Evolutionary conservation across 805 yeast genomes (phyloP).

Genomic region (Candida andamanensis): DNA sequence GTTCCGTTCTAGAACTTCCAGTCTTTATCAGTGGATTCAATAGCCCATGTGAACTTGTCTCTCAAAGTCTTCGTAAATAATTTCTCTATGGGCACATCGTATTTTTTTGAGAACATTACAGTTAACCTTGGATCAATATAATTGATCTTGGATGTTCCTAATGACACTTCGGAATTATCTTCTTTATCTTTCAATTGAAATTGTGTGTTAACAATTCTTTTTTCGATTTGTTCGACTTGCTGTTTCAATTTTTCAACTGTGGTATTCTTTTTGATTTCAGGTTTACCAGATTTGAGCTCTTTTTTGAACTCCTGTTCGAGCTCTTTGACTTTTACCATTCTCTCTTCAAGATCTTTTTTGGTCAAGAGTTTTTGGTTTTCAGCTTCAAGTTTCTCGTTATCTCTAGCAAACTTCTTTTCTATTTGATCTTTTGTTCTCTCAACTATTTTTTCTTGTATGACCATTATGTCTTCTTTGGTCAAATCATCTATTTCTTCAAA

Average conservation of each 20-base stretch:
- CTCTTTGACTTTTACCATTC: slow-evolving; percentile 52
- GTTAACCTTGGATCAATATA: slow-evolving; percentile 93
- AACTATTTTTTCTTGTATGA: slow-evolving; percentile 54
- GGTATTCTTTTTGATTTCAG: slow-evolving; percentile 45
- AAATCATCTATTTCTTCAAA: slow-evolving; percentile 68
- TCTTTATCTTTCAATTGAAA: slow-evolving; percentile 86
- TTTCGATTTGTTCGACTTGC: slow-evolving; percentile 69
- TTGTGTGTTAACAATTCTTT: slow-evolving; percentile 60
- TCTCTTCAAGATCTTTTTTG: slow-evolving; percentile 53
- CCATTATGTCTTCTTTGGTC: slow-evolving; percentile 55
- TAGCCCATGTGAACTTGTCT: slow-evolving; percentile 94
- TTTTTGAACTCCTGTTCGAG: slow-evolving; percentile 44
- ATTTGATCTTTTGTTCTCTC: slow-evolving; percentile 64
- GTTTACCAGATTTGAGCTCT: slow-evolving; percentile 57
- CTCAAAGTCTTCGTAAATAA: slow-evolving; percentile 85
- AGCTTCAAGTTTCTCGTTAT: slow-evolving; percentile 64
- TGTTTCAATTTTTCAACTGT: slow-evolving; percentile 66
- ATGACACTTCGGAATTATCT: slow-evolving; percentile 88
- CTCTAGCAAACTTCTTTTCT: slow-evolving; percentile 62
- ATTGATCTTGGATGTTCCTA: slow-evolving; percentile 90
- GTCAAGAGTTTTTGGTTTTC: slow-evolving; percentile 53
- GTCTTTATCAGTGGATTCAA: slow-evolving; percentile 79
- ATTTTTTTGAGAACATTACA: slow-evolving; percentile 83
- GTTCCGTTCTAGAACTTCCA: slow-evolving; percentile 67
- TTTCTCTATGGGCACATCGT: slow-evolving; percentile 85